These are phyloP conservation scores for Trametes pubescens DNA, from an alignment of 1,284 basidiomycete species.

Conservation along the genomic window DNA sequence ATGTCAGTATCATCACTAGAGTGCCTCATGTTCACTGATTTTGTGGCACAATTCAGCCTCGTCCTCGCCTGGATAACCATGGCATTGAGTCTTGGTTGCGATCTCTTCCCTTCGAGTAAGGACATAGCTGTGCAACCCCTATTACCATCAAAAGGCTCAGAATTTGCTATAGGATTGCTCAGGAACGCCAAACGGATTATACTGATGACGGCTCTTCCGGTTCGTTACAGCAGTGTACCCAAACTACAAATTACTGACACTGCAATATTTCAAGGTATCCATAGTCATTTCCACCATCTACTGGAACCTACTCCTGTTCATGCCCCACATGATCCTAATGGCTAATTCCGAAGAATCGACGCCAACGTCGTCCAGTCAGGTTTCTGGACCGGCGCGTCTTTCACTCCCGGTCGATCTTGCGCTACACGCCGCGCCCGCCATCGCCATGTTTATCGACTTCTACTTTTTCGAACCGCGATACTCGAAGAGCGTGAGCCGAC, in stretches of 20 bases:
- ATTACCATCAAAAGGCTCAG: neutral
- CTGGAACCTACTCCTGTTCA: slow-evolving; percentile 65
- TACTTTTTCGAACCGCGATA: slow-evolving; percentile 73
- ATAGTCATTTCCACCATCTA: slow-evolving; percentile 78
- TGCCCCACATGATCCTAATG: slow-evolving; percentile 60
- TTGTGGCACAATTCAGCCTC: slow-evolving; percentile 46
- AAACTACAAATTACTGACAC: neutral
- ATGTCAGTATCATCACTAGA: slow-evolving; percentile 6
- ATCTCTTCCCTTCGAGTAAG: slow-evolving; percentile 62
- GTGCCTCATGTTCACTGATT: neutral
- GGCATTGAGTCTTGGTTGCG: slow-evolving; percentile 54
- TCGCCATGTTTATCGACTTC: slow-evolving; percentile 74
- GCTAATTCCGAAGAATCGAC: slow-evolving; percentile 38
- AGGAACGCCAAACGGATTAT: slow-evolving; percentile 59
- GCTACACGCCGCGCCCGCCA: slow-evolving; percentile 71
- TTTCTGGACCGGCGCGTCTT: slow-evolving; percentile 54
- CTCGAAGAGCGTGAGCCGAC: slow-evolving; percentile 50
- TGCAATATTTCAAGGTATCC: slow-evolving; percentile 53
- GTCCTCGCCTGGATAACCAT: slow-evolving; percentile 60
- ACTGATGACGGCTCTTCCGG: slow-evolving; percentile 69
- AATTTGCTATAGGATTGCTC: slow-evolving; percentile 46
- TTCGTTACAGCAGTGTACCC: slow-evolving; percentile 38
- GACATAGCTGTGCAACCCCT: slow-evolving; percentile 4
- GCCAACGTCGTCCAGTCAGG: slow-evolving; percentile 48
- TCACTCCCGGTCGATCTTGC: slow-evolving; percentile 71